Base-by-base conservation (phyloP, 2,329 filamentous ascomycete genomes). In the Myotisia sp. region DNA sequence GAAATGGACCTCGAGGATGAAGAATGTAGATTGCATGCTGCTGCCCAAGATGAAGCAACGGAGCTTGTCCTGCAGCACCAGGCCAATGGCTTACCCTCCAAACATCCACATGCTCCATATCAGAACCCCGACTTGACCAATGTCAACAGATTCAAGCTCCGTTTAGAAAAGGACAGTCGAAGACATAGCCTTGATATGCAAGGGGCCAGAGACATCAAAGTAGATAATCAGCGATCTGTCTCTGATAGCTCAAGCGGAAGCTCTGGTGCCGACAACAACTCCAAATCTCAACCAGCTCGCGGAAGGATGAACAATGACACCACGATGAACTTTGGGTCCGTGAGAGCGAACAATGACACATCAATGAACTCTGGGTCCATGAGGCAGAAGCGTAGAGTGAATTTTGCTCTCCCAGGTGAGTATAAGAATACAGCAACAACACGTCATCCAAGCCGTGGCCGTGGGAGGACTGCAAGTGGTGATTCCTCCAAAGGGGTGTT, bases 21-120 rank as follows among this genome's bases (percentile, higher is more conserved):
- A 34, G 55, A 62, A 43, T 39, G 49, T 14, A 60, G 59, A 33
- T 46, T 77, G 16, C 70, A 72, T 44, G 51, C 59, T 18, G 67
- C 68, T 7, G 74, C 74, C 9, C 69, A 73, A 45, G 65, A 74
- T 34, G 74, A 78, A 49, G 74, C 74, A 8, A 68, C 70, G 0
- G 69, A 76, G 44, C 56, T 77, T 22, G 73, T 78, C n/a, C 71
- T 67, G 65, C 70, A 69, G 47, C 73, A 77, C 48, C 64, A 64
- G 42, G 68, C 71, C 43, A 65, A 70, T 8, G 60, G 63, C 5
- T 55, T 65, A 18, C 55, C 63, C 2, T 60, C 56, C 28, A 60
- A 58, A 33, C 67, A 66, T 40, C 63, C 68, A 10, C 56, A 64
- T 42, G 60, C 58, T 7, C 52, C 61, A 6, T 64, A 64, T 42